These are phyloP conservation scores for Ophiostoma populinum DNA, from an alignment of 2,329 filamentous ascomycete genomes.

Conservation along the genomic window DNA sequence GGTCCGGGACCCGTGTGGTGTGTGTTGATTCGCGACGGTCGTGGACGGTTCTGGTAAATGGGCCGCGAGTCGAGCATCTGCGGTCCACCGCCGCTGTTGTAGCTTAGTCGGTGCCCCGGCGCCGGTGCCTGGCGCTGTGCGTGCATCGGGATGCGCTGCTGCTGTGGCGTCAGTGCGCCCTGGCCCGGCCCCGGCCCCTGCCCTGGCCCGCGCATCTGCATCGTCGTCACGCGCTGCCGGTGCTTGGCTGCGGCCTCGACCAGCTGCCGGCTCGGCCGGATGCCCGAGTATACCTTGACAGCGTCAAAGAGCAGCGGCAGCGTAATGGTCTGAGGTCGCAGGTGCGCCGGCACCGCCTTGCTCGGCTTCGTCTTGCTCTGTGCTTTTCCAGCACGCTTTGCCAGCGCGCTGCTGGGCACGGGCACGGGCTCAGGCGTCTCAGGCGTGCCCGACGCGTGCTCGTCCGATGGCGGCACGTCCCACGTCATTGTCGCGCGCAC, in stretches of 20 bases:
- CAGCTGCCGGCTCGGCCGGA: slow-evolving; percentile 61
- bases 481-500: slow-evolving; percentile 63
- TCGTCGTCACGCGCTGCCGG: slow-evolving; percentile 5
- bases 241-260: slow-evolving; percentile 37
- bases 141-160: no score
- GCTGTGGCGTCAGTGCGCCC: no score
- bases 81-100: no score
- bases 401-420: no score
- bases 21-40: background rate
- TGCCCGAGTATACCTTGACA: slow-evolving; percentile 73
- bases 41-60: background rate
- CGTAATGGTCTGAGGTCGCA: slow-evolving; percentile 50
- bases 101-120: no score
- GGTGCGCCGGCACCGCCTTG: slow-evolving; percentile 14
- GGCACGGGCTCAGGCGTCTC: background rate
- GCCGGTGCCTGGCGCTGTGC: no score
- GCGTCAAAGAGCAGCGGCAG: slow-evolving; percentile 60
- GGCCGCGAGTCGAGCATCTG: background rate
- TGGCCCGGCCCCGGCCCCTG: slow-evolving; percentile 6
- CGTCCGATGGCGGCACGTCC: slow-evolving; percentile 32
- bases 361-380: slow-evolving; percentile 11
- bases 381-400: background rate
- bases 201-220: slow-evolving; percentile 2
- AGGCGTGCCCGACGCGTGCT: background rate
- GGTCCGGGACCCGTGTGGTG: no score